Evolutionary conservation across 176 grass and related monocot genomes (phyloP).

Genomic region (Pontederia paniculata): DNA sequence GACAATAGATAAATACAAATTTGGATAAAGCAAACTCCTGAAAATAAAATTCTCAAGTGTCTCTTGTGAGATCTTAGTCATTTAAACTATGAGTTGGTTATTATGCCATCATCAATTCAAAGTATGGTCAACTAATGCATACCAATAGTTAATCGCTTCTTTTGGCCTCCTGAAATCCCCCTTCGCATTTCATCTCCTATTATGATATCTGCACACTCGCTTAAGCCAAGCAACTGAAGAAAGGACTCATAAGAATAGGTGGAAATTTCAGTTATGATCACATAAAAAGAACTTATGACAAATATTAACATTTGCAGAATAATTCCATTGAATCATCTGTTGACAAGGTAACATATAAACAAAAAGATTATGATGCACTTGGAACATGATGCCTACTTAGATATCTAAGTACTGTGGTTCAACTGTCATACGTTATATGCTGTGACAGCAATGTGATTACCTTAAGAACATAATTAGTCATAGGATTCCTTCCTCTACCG

Average conservation of each 20-base stretch:
- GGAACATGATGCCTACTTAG: constrained; percentile 10
- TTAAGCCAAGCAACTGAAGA: constrained; percentile 72
- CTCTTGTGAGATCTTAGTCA: neutral
- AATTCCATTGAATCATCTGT: no score
- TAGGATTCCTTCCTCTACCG: constrained; percentile 76
- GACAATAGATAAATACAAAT: neutral
- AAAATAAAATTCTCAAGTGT: neutral
- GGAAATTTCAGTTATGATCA: no score
- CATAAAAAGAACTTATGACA: no score
- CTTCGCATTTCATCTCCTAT: constrained; percentile 88
- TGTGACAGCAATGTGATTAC: no score
- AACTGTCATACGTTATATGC: no score
- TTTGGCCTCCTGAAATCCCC: constrained; percentile 97
- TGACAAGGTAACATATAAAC: neutral
- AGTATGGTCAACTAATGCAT: neutral
- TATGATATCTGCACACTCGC: constrained; percentile 73
- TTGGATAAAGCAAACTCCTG: neutral
- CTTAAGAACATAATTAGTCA: constrained; percentile 84
- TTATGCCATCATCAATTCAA: neutral
- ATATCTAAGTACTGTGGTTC: no score
- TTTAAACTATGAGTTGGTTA: constrained; percentile 1
- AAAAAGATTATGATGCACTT: constrained; percentile 9
- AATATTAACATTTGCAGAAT: no score
- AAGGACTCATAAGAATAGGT: constrained; percentile 14
- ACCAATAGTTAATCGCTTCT: constrained; percentile 91